Conservation (phyloP, 116 monocot species). For the Zostera marina region DNA sequence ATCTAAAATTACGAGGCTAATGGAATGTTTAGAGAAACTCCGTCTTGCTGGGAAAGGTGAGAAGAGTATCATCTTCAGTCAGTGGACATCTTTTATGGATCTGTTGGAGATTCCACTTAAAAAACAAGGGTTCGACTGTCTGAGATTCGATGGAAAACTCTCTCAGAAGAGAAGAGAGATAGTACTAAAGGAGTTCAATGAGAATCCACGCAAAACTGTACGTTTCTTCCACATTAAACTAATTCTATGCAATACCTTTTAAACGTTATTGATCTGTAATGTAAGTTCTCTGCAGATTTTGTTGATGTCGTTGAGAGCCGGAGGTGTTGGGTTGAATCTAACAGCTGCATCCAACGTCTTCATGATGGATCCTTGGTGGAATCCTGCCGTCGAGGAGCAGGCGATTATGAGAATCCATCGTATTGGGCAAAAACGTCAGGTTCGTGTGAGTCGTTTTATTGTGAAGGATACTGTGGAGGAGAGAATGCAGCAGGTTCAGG, state of each 20-base stretch:
- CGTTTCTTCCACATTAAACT: no score
- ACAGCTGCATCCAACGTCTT: conserved; percentile 88
- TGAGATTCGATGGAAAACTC: conserved; percentile 72
- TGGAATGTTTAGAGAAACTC: conserved; percentile 28
- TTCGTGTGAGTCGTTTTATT: conserved; percentile 68
- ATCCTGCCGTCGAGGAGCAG: conserved; percentile 94
- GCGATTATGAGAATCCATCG: conserved; percentile 91
- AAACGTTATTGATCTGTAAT: no score
- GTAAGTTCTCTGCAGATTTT: no score
- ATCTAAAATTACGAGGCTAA: conserved; percentile 47
- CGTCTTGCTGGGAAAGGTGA: conserved; percentile 21
- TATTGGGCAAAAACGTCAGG: conserved; percentile 71
- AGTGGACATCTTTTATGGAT: conserved; percentile 81
- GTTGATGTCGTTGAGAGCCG: conserved; percentile 82
- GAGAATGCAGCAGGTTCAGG: conserved; percentile 79
- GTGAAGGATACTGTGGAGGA: conserved; percentile 88
- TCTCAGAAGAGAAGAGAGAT: conserved; percentile 60
- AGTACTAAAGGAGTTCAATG: conserved; percentile 67
- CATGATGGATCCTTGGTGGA: conserved; percentile 98
- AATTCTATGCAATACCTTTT: no score
- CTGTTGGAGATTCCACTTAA: conserved; percentile 51
- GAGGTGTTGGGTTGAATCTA: conserved; percentile 83
- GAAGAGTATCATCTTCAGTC: conserved; percentile 90
- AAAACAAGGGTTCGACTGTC: conserved; percentile 22
- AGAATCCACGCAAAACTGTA: conserved; percentile 34